Base-by-base conservation (phyloP, 768 basidiomycete genomes). In the Xerocomus spinulosus region DNA sequence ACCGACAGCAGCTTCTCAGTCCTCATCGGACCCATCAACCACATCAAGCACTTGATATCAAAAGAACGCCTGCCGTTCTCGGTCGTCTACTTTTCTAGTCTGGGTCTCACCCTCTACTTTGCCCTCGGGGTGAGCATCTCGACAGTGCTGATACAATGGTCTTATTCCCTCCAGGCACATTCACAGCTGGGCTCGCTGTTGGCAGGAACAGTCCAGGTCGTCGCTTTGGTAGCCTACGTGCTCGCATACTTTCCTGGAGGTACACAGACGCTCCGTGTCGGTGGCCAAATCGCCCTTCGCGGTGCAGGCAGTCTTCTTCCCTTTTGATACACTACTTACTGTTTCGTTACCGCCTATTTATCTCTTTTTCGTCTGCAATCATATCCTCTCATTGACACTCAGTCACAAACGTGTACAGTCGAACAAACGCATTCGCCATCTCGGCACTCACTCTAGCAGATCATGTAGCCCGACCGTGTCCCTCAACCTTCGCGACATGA, bases 171-270 rank as follows among this genome's bases (percentile, higher is more conserved):
- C 4, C 66, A 95, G 91, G 74, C 77, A 12, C 82, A 85, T 40
- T 92, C 92, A 17, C 92, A 92, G 51, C 54, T 99, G 24, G 91
- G 92, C 8, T 94, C 91, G 1, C 69, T 99, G 32, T 62, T 96
- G 45, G 82, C 82, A 26, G 92, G 88, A 12, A 78, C 83, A 29
- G 75, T 96, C 4, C 93, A 93, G 67, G 81, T 96, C 33, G 71
- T 88, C 36, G 83, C 94, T 2, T 80, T 99, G 15, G 73, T 96
- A 13, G 77, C 87, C 13, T 99, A 99, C 62, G 77, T 98, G 7
- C 75, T 92, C 15, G 93, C 93, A 0, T 98, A 97, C 71, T 98
- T 99, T 70, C 96, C 96, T 17, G 93, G 90, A 9, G 95, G 86
- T 24, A 77, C 76, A 24, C 83, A 85, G 56, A 92, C 91, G 1